These are phyloP conservation scores for Vitis hybrid DNA, from an alignment of 177 flowering plant species.

Conservation along the genomic window DNA sequence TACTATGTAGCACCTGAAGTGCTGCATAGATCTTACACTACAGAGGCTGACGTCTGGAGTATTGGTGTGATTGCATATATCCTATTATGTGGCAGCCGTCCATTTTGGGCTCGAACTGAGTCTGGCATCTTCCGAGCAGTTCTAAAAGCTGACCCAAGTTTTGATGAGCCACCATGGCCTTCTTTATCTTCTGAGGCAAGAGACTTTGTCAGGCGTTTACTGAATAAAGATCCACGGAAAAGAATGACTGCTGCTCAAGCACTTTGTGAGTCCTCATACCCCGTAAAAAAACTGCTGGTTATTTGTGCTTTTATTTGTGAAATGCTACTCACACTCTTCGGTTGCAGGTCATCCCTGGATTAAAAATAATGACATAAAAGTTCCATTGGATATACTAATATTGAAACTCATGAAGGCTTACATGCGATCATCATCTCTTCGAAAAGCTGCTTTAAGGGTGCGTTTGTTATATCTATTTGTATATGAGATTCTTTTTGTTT, in stretches of 20 bases:
- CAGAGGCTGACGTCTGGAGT: slow-evolving; percentile 99
- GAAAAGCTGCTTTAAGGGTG: slow-evolving; percentile 95
- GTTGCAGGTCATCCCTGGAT: slow-evolving; percentile 95
- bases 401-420: slow-evolving; percentile 80
- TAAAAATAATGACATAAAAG: slow-evolving; percentile 46
- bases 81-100: slow-evolving; percentile 88
- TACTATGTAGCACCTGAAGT: slow-evolving; percentile 97
- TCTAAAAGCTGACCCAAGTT: slow-evolving; percentile 85
- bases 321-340: slow-evolving; percentile 6
- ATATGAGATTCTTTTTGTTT: background rate
- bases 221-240: slow-evolving; percentile 84
- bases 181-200: slow-evolving; percentile 70
- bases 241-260: slow-evolving; percentile 93
- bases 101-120: slow-evolving; percentile 97
- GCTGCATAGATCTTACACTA: slow-evolving; percentile 77
- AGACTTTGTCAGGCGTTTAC: slow-evolving; percentile 80
- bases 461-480: slow-evolving; percentile 18
- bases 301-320: background rate
- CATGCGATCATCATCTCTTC: slow-evolving; percentile 83
- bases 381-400: slow-evolving; percentile 72
- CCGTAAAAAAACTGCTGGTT: background rate
- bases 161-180: slow-evolving; percentile 92
- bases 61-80: slow-evolving; percentile 91
- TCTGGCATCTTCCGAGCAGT: slow-evolving; percentile 91
- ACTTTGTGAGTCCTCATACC: slow-evolving; percentile 51